Base-by-base conservation (phyloP, 2,329 filamentous ascomycete species). In the Tolypocladium inflatum region DNA sequence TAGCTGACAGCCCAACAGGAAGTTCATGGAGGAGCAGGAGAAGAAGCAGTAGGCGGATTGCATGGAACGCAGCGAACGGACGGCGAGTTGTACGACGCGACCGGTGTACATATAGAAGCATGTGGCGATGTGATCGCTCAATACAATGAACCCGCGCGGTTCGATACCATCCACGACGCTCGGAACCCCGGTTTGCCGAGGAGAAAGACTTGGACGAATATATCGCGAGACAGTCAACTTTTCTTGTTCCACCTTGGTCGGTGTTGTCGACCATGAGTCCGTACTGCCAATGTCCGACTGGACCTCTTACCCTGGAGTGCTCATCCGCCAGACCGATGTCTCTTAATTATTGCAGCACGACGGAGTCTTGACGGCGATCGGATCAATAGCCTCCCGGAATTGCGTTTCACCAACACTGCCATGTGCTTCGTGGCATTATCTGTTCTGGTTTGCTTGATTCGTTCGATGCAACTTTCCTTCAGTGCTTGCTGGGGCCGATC, bases 1-100 rank as follows among this genome's bases (percentile, higher is more conserved):
- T 56, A 52, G 60, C 70, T 73, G 65, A 72, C 63, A 51, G 23
- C 21, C 6, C 23, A 17, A 58, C 59, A 75, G 73, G 69, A 72
- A 74, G 65, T 75, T 75, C 64, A 69, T 75, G 55, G 72, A 73
- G 55, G 65, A 74, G 64, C 68, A 72, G 64, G 72, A 73, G 62
- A 75, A 75, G 72, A 74, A 74, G 68, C 64, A 74, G 61, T 74
- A 74, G 66, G 61, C 43, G 57, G 37, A 60, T 58, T 57, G 38
- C 57, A 30, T 58, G 50, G 61, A 62, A 55, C 58, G 61, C 56
- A 48, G 19, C 58, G 54, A 54, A 61, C 56, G 57, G 37, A 61
- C 56, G 57, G 37, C 62, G 61, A 61, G 63, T 61, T 68, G 66
- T 65, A 67, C 65, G 67, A 67, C 62, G 59, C 63, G 65, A 61